Evolutionary conservation across 768 basidiomycete species (phyloP), one percentile per base, ranked within the genome.

Genomic region (Pisolithus tinctorius): DNA sequence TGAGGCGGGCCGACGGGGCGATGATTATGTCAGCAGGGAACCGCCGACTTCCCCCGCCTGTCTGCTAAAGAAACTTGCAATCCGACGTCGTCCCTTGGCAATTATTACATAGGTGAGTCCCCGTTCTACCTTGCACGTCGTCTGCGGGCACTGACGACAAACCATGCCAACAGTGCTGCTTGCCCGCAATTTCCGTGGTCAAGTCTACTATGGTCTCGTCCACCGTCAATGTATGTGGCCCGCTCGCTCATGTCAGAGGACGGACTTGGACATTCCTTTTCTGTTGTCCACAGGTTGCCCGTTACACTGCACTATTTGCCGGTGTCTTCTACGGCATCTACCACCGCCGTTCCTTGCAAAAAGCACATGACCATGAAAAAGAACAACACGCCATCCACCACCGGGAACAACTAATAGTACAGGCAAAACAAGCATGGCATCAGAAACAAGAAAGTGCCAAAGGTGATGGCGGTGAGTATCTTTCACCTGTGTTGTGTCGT

Each of bases 281-380:
- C 40, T 39, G 14, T 68, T 13, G 41, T 27, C 16, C 11, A 30
- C 27, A 94, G 95, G 95, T 95, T 69, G 86, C 87, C 63, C 89
- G 95, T 64, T 98, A 95, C 71, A 85, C 92, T 17, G 93, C 94
- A 47, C 82, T 99, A 60, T 71, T 86, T 57, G 77, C 83, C 40
- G 95, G 95, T 65, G 79, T 95, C 58, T 70, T 83, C 66, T 98
- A 97, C 69, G 95, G 95, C 65, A 84, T 94, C 68, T 82, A 83
- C 63, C 94, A 97, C 76, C 87, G 88, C 64, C 83, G 88, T 63
- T 87, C 93, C 63, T 73, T 99, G 58, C 93, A 95, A 74, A 78
- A 81, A 55, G 74, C 80, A 49, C 82, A 90, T 66, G 83, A 95
- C 70, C 72, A 81, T 54, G 80, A 86, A 58, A 89, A 87, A 70